A percentile compares a stretch with the other conserved stretches of the same genome.
These are phyloP conservation scores for Ogataea haglerorum DNA, from an alignment of 805 yeast genomes.

Conservation along the genomic window DNA sequence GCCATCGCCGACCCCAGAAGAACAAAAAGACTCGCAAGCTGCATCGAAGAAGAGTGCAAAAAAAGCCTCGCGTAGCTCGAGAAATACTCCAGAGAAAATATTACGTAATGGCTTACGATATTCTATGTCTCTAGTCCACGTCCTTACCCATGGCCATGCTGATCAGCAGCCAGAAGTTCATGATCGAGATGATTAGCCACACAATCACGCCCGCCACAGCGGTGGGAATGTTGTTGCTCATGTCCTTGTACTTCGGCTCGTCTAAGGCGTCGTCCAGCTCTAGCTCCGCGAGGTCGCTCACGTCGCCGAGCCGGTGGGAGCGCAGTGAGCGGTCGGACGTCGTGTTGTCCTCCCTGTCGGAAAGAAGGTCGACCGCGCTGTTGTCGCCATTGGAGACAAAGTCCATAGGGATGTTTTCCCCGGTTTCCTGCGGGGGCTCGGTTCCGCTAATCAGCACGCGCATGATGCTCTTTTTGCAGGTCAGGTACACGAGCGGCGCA, in stretches of 20 bases:
- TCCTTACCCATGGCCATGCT: slow-evolving; percentile 34
- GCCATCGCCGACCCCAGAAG: slow-evolving; percentile 11
- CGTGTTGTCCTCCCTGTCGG: slow-evolving; percentile 3
- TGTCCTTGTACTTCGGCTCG: slow-evolving; percentile 45
- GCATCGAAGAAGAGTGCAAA: neutral
- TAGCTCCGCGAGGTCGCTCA: too few relatives aligned
- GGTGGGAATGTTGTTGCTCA: slow-evolving; percentile 62
- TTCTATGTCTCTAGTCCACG: slow-evolving; percentile 11
- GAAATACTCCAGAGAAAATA: too few relatives aligned
- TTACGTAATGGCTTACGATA: neutral
- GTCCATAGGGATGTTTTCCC: slow-evolving; percentile 7
- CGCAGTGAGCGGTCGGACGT: too few relatives aligned
- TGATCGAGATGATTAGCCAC: slow-evolving; percentile 68
- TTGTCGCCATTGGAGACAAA: slow-evolving; percentile 13
- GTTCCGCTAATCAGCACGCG: slow-evolving; percentile 24
- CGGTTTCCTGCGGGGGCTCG: slow-evolving; percentile 2
- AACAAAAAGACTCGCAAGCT: slow-evolving; percentile 1
- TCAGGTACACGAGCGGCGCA: slow-evolving; percentile 83
- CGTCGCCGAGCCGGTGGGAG: too few relatives aligned
- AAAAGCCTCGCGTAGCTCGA: too few relatives aligned
- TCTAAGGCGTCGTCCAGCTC: slow-evolving; percentile 3
- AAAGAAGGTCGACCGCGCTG: slow-evolving; percentile 11
- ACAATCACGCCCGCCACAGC: slow-evolving; percentile 53
- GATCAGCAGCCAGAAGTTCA: slow-evolving; percentile 65
- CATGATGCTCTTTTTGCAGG: slow-evolving; percentile 53